Conservation (phyloP, 192 early-diverging fungal species). For the Lunasporangiospora selenospora region DNA sequence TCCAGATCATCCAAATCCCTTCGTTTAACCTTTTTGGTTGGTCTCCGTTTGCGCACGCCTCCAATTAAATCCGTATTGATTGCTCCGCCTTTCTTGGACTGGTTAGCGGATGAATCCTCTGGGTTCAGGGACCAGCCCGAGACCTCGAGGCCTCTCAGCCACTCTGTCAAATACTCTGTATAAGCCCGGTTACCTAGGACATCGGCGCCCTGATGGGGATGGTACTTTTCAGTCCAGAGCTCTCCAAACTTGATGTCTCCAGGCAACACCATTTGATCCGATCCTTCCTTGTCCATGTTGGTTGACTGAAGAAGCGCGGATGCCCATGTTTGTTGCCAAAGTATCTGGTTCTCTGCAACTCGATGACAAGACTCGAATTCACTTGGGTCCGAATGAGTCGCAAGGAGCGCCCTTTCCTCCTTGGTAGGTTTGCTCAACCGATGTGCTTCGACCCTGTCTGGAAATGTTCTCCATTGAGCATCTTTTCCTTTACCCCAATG, state of each 20-base stretch:
- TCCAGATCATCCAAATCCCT: conserved; percentile 24
- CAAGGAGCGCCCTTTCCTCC: conserved; percentile 15
- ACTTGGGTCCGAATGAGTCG: background rate
- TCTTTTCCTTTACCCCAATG: conserved; percentile 23
- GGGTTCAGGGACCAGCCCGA: conserved; percentile 45
- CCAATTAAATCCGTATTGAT: conserved; percentile 23
- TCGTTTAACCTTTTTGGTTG: conserved; percentile 18
- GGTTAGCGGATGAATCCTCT: conserved; percentile 17
- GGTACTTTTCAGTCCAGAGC: conserved; percentile 43
- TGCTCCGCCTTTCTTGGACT: background rate
- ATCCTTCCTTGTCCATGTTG: too few relatives aligned
- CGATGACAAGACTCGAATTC: conserved; percentile 41
- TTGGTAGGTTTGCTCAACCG: conserved; percentile 7
- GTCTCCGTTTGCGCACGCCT: conserved; percentile 11
- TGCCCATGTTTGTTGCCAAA: conserved; percentile 35
- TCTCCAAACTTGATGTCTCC: conserved; percentile 24
- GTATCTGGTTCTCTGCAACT: conserved; percentile 10
- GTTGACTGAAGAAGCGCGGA: conserved; percentile 23
- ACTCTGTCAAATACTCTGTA: conserved; percentile 40
- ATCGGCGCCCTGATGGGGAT: conserved; percentile 24
- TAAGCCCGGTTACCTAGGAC: conserved; percentile 28
- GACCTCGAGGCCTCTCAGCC: conserved; percentile 34
- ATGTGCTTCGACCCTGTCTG: conserved; percentile 26
- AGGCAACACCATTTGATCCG: conserved; percentile 6
- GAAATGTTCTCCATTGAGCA: conserved; percentile 18